phyloP scores from a whole-genome alignment of 1,284 basidiomycete species.

The Leucoagaricus sp. region DNA sequence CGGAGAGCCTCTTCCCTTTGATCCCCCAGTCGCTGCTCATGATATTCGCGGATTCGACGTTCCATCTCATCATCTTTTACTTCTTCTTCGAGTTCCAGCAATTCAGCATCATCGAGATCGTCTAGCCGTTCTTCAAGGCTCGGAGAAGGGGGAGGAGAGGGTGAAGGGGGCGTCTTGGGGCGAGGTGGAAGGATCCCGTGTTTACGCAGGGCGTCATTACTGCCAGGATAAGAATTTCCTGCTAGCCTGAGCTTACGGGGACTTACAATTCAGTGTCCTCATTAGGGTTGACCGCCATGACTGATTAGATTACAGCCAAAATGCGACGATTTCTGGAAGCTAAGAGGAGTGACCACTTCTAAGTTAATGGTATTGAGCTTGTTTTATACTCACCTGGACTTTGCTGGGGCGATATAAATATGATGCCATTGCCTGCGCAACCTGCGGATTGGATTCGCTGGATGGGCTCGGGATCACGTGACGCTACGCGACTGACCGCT shows the following conservation, averaged over 20 bases:
- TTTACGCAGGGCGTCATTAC: constrained; percentile 91
- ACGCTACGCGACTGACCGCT: background rate
- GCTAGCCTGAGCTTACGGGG: constrained; percentile 5
- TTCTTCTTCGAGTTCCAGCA: constrained; percentile 70
- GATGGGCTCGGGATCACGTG: background rate
- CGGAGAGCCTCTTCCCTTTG: constrained; percentile 63
- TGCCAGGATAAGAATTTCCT: constrained; percentile 31
- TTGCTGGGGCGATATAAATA: background rate
- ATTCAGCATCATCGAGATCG: constrained; percentile 66
- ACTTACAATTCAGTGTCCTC: constrained; percentile 94
- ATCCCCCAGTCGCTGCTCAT: constrained; percentile 67
- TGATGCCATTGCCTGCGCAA: constrained; percentile 12
- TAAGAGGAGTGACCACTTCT: background rate
- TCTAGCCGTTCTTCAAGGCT: constrained; percentile 67
- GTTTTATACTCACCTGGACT: background rate
- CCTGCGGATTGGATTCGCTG: constrained; percentile 11
- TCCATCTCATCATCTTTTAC: constrained; percentile 77
- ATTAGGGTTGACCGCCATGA: constrained; percentile 74
- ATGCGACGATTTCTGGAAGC: background rate
- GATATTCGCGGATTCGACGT: constrained; percentile 71
- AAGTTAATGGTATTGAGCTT: background rate
- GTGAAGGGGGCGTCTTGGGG: constrained; percentile 65
- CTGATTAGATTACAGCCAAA: constrained; percentile 8
- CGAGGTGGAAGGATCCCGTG: constrained; percentile 87
- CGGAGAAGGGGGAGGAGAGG: constrained; percentile 71